Base-by-base conservation (phyloP, 495 filamentous ascomycete species). In the Tuber magnatum region DNA sequence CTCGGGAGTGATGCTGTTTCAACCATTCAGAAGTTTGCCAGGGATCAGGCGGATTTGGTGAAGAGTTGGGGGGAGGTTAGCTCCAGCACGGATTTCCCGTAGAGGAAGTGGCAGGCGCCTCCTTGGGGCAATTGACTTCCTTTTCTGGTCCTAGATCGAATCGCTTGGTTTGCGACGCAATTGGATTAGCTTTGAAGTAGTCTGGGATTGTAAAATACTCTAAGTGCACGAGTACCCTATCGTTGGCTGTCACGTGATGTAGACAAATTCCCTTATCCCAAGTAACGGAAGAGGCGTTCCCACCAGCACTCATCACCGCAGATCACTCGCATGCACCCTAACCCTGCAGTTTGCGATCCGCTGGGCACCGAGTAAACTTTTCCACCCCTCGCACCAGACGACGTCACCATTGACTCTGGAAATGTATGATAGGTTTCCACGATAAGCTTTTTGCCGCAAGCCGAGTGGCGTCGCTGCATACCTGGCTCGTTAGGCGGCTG, bases 1-100 rank as follows among this genome's bases (percentile, higher is more conserved):
- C 74, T 87, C 51, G 87, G 86, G 14, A 78, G 79, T 0, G 86
- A 88, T 82, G 82, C 78, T 40, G 78, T 83, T 65, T 61, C 51
- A 8, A 61, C 51, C 2, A 61, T 61, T 61, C 51, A 61, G 10
- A 61, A 32, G 51, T 61, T 61, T 32, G 51, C 51, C n/a, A 28
- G 51, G 51, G n/a, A 61, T 61, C 51, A 61, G 51, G 51, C 51
- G 51, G 51, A 61, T 32, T 61, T 61, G 51, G 51, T 61, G 51
- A 28, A 61, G 51, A 61, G 51, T 32, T 61, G 51, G 51, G n/a
- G n/a, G n/a, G 51, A 61, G 51, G 51, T 61, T 61, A 28, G 51
- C 51, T 61, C 51, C 12, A 28, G 10, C n/a, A 61, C 51, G 8
- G 51, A 61, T 61, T 61, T 32, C 51, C n/a, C n/a, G n/a, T 20